A percentile compares a stretch with the other conserved stretches of the same genome.
These are phyloP conservation scores for Cryptomeria japonica DNA, from an alignment of 75 land plant genomes.

Conservation along the genomic window DNA sequence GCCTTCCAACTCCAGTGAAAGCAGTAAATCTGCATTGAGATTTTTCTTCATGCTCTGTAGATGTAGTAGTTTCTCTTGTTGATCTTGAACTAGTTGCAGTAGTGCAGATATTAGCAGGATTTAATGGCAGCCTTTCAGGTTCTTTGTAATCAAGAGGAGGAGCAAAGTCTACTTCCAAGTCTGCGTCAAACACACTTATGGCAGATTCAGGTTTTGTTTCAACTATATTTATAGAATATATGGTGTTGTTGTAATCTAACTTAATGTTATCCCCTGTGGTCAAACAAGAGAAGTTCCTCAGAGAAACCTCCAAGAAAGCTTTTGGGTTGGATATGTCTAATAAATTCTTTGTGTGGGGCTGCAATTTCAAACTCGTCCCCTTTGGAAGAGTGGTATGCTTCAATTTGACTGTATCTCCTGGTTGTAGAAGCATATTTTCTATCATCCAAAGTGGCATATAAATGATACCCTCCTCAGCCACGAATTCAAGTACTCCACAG, in stretches of 20 bases:
- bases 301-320: too few species aligned
- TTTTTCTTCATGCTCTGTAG: too few species aligned
- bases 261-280: too few species aligned
- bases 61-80: neutral
- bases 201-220: slow-evolving; percentile 51
- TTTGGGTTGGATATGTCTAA: too few species aligned
- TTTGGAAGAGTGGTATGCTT: slow-evolving; percentile 20
- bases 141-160: slow-evolving; percentile 15
- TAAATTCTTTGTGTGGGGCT: too few species aligned
- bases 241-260: too few species aligned
- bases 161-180: slow-evolving; percentile 71
- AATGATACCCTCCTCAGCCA: too few species aligned
- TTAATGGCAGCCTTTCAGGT: slow-evolving; percentile 23
- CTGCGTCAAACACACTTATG: slow-evolving; percentile 52
- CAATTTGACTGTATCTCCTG: slow-evolving; percentile 21
- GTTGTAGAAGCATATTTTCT: slow-evolving; percentile 20
- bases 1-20: too few species aligned
- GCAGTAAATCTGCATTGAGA: too few species aligned
- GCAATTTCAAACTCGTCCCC: too few species aligned
- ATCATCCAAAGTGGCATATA: slow-evolving; percentile 14
- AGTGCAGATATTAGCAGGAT: neutral
- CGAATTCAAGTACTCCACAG: neutral
- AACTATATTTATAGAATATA: slow-evolving; percentile 35
- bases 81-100: too few species aligned
- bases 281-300: too few species aligned